Base-by-base conservation (phyloP, 352 stramenopile genomes). In the Globisporangium barbulae region DNA sequence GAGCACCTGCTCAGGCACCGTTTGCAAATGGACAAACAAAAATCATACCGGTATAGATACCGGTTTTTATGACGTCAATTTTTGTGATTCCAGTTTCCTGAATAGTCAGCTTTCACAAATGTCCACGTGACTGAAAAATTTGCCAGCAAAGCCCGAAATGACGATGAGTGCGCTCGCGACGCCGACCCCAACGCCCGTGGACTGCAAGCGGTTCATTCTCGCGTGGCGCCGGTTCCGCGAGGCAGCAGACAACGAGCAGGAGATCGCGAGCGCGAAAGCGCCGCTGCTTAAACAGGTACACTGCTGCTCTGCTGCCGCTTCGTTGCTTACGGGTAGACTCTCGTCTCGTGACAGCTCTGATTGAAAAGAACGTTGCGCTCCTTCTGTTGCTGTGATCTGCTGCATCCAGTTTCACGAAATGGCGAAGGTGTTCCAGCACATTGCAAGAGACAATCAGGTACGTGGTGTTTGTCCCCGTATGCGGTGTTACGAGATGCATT, bases 171-270 rank as follows among this genome's bases (percentile, higher is more conserved):
- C 37, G 37, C 10, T 44, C 37, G 37, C 8, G 37, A 44, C 13
- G 37, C 8, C 37, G 37, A 44, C 9, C 33, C 47, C 47, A 22
- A 44, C 30, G 35, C 19, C 41, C 15, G 47, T 89, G 10, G 69
- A 85, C 62, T 85, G 78, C 55, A 68, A 78, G 56, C 83, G 83
- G 53, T 90, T 92, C 62, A 53, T 90, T 57, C 65, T 61, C 56
- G 81, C 83, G 28, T 92, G 81, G 81, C 52, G 57, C 61, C 75
- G 83, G 47, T 83, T 72, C 31, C 66, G 72, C 9, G 65, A 68
- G 13, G 19, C 5, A 6, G 48, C 17, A 9, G 6, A 50, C 5
- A 25, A 42, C 6, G 17, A 54, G 2, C 17, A 39, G 8, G 42
- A 25, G 2, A 3, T 41, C 19, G 3, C 21, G 8, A 13, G 22